A percentile compares a stretch with the other conserved stretches of the same genome.
These are phyloP conservation scores for Thalassia testudinum DNA, from an alignment of 116 monocot species.

Conservation along the genomic window DNA sequence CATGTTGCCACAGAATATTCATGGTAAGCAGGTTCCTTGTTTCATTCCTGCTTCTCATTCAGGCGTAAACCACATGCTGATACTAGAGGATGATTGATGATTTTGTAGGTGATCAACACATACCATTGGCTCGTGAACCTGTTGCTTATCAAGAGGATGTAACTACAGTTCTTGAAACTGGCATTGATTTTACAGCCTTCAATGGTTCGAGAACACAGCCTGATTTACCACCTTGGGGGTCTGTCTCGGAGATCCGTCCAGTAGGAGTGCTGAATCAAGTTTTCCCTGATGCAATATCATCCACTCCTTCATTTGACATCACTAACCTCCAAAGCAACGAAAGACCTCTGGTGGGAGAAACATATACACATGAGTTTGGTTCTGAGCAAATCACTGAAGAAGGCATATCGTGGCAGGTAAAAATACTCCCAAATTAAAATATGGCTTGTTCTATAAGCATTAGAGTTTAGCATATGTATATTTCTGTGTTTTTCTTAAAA, in stretches of 20 bases:
- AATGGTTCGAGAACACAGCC: slow-evolving; percentile 17
- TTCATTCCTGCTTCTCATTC: too few species aligned
- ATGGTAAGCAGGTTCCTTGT: too few species aligned
- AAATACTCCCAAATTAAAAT: neutral
- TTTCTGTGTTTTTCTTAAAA: too few species aligned
- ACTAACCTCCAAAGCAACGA: slow-evolving; percentile 10
- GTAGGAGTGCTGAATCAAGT: slow-evolving; percentile 12
- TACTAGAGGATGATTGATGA: too few species aligned
- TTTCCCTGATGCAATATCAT: slow-evolving; percentile 17
- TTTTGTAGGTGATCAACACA: too few species aligned
- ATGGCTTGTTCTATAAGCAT: too few species aligned
- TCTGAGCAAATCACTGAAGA: slow-evolving; percentile 11
- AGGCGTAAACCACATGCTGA: too few species aligned
- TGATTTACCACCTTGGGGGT: slow-evolving; percentile 35
- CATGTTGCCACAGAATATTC: slow-evolving; percentile 16
- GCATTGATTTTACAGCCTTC: slow-evolving; percentile 21
- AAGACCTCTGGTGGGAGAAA: slow-evolving; percentile 9
- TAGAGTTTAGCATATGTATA: too few species aligned
- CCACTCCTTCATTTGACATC: slow-evolving; percentile 4
- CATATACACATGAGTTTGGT: slow-evolving; percentile 9
- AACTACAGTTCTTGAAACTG: slow-evolving; percentile 23
- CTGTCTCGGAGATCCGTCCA: slow-evolving; percentile 19
- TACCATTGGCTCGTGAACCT: slow-evolving; percentile 22
- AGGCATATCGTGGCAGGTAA: slow-evolving; percentile 37
- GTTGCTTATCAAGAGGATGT: slow-evolving; percentile 30